Base-by-base conservation (phyloP, 495 filamentous ascomycete genomes). In the Monascus purpureus region DNA sequence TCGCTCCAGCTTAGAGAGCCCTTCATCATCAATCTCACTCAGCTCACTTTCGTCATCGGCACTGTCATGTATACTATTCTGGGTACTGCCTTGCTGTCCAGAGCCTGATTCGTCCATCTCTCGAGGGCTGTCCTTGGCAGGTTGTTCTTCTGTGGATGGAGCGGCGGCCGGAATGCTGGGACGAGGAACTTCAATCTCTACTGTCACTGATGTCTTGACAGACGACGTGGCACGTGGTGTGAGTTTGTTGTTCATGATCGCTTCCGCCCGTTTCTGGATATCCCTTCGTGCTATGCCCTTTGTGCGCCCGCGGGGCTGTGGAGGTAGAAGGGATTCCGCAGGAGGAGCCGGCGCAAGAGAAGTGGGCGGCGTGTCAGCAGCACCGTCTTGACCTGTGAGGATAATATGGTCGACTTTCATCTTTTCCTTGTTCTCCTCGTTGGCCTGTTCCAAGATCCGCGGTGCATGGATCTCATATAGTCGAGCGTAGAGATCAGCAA, bases 1-100 rank as follows among this genome's bases (percentile, higher is more conserved):
- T n/a, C 15, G 16, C 6, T 31, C 29, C 17, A 54, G 41, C 32
- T 53, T 64, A 26, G 70, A 61, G 2, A 68, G 64, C 20, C 52
- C 49, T 38, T 55, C 57, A 16, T 70, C 67, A 19, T 72, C 67
- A 4, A 76, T 66, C 33, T 87, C 81, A 32, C 76, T 84, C 6
- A 86, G 54, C 37, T 86, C 81, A 46, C 78, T 85, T 53, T 87
- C 82, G 36, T 84, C 80, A 40, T 85, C 81, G 0, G 77, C 82
- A 31, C 71, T 78, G 34, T 84, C 82, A 37, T 82, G 77, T 9
- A 80, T 48, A 42, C 73, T 81, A 9, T 70, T 66, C 0, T 72
- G 66, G 4, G 60, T 62, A 28, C 62, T 65, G 18, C 50, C 58
- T 17, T 56, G 57, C 13, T 47, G 49, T 30, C 25, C 55, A 33